Evolutionary conservation across 306 rosid species (phyloP), one percentile per base, ranked within the genome.

Genomic region (Pyrus bretschneideri): DNA sequence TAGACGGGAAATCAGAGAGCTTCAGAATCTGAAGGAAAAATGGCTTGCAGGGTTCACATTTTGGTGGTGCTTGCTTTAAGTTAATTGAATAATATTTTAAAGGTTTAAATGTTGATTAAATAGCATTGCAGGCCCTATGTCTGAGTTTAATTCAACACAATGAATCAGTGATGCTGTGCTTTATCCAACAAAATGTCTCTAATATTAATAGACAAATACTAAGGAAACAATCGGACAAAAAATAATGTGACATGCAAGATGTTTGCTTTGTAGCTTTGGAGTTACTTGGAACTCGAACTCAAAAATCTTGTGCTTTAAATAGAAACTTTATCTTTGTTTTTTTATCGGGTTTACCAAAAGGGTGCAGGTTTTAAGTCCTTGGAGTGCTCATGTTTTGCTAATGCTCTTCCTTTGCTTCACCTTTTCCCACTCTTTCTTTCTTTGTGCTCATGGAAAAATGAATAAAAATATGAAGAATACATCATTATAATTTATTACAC

Each of bases 181-280:
- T 89, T 86, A 86, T 72, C 91, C 75, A 82, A 83, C 94, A 79
- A 74, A 19, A 72, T 89, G 94, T 86, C 80, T 80, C 91, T 76
- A 14, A 27, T 25, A 27, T 12, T 61, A 17, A 31, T 64, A 31
- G 11, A 63, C 19, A 29, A 60, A 73, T 38, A 57, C 55, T 57
- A 46, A 68, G 55, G 66, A 71, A 1, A 21, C 11, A 57, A 76
- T 51, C 67, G 77, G 73, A 64, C 74, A 78, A 85, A 71, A 81
- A 63, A 73, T 68, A 38, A 38, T 75, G 49, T 21, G 46, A 71
- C 18, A 6, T 35, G 40, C 40, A 63, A 69, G 81, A 73, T 79
- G 70, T 70, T 78, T 35, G 72, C 51, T 82, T 71, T 57, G 7
- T 40, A 57, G 9, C 29, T 57, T 57, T 57, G 62, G 62, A 57